These are phyloP conservation scores for Hordeum vulgare DNA, from an alignment of 176 grass and related monocot species.

Conservation along the genomic window MorexV3_pseudomolecules_assembly NC_058519.1:508428893-508429392, in stretches of 20 bases:
- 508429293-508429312: not conserved
- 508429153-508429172: constrained; percentile 80
- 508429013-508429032: constrained; percentile 47
- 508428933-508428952: constrained; percentile 62
- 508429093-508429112: constrained; percentile 74
- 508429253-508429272: not conserved
- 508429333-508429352: not conserved
- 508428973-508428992: constrained; percentile 45
- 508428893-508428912: constrained; percentile 32
- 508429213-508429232: constrained; percentile 34
- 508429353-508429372: not conserved
- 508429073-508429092: constrained; percentile 43
- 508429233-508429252: not conserved
- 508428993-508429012: constrained; percentile 55
- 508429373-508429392: too few relatives aligned
- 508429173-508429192: constrained; percentile 53
- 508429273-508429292: not conserved
- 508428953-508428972: constrained; percentile 46
- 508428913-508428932: constrained; percentile 47
- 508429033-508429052: constrained; percentile 83
- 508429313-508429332: too few relatives aligned
- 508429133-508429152: constrained; percentile 64
- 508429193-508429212: constrained; percentile 68
- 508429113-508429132: constrained; percentile 73
- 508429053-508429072: constrained; percentile 59